These are phyloP conservation scores for Cercis canadensis DNA, from an alignment of 306 rosid species.

Conservation along the genomic window DNA sequence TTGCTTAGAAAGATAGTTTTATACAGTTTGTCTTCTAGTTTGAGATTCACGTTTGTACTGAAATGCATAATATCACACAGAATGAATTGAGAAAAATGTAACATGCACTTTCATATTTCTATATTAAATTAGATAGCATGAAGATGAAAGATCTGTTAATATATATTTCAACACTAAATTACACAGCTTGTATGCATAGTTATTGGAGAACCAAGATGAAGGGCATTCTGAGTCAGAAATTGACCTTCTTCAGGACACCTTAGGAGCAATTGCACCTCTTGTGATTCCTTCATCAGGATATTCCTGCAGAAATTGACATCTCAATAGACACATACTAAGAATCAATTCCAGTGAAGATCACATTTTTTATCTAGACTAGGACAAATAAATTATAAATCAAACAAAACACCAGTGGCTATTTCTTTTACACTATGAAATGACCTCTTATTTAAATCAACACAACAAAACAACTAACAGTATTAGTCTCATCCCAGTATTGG, in stretches of 20 bases:
- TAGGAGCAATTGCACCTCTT: constrained; percentile 63
- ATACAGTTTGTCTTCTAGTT: not conserved
- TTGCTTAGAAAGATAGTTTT: constrained; percentile 1
- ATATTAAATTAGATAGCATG: not conserved
- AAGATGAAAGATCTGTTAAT: not conserved
- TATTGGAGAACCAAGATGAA: not conserved
- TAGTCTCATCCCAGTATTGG: not conserved
- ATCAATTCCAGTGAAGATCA: constrained; percentile 9
- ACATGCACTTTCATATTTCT: constrained; percentile 5
- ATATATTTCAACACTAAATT: not conserved
- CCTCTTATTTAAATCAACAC: not conserved
- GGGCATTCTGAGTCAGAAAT: not conserved
- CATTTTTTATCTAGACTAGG: constrained; percentile 4
- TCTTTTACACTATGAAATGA: constrained; percentile 2
- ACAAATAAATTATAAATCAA: constrained; percentile 22
- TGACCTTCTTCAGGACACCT: constrained; percentile 64
- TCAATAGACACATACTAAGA: constrained; percentile 3
- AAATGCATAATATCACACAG: constrained; percentile 18
- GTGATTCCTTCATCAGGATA: constrained; percentile 60
- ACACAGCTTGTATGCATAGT: constrained; percentile 9
- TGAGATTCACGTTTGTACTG: constrained; percentile 21
- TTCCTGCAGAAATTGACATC: constrained; percentile 60
- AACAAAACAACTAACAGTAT: not conserved
- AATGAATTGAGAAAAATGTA: constrained; percentile 22
- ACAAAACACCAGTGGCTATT: constrained; percentile 10